A percentile compares a stretch with the other conserved stretches of the same genome.
Evolutionary conservation across 73 alveolate genomes (phyloP).

Genomic region (Effrenium voratum): DNA sequence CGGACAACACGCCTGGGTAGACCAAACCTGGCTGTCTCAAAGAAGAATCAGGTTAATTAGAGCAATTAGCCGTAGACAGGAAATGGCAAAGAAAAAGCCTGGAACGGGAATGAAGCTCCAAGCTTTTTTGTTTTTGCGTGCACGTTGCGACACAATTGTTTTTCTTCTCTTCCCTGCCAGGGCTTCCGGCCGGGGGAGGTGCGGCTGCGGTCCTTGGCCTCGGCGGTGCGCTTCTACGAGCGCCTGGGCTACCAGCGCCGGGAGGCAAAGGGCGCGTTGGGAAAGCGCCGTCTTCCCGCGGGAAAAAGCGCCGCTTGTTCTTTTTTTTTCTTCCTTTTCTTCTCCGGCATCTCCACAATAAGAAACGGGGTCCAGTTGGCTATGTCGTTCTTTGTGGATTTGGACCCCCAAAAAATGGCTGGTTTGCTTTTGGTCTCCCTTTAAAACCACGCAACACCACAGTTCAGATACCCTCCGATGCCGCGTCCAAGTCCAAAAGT

Average conservation of each 20-base stretch:
- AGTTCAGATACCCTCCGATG: too few relatives aligned
- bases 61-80: too few relatives aligned
- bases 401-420: not conserved
- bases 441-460: too few relatives aligned
- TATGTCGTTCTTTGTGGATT: not conserved
- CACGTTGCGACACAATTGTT: too few relatives aligned
- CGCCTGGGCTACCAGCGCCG: constrained; percentile 70
- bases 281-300: not conserved
- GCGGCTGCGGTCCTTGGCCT: constrained; percentile 68
- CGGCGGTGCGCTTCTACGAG: constrained; percentile 68
- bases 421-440: not conserved
- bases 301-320: not conserved
- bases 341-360: not conserved
- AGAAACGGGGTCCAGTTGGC: not conserved
- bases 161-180: too few relatives aligned
- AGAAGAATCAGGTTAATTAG: too few relatives aligned
- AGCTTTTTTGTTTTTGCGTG: too few relatives aligned
- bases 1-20: too few relatives aligned
- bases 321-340: not conserved
- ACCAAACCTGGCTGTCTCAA: too few relatives aligned
- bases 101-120: too few relatives aligned
- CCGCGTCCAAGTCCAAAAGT: too few relatives aligned
- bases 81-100: too few relatives aligned
- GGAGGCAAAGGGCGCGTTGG: not conserved
- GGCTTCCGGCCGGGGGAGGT: constrained; percentile 81